Conservation (phyloP, 805 yeast genomes). For the Scheffersomyces ergatensis region DNA sequence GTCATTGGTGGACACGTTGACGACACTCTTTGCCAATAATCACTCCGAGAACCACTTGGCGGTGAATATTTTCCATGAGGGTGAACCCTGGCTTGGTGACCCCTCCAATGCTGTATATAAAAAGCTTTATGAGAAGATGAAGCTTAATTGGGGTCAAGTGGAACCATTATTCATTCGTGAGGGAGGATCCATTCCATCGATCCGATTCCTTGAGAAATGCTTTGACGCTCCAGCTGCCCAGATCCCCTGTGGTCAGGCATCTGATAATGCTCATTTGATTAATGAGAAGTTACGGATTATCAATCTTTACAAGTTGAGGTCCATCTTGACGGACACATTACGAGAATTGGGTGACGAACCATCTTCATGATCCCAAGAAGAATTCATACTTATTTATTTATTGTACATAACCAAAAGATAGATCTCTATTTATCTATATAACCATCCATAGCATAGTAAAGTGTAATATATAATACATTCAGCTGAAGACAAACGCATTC, state of each 20-base stretch:
- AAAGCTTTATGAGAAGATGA: conserved; percentile 60
- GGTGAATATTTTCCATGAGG: conserved; percentile 71
- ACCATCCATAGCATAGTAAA: not conserved
- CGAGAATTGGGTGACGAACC: conserved; percentile 29
- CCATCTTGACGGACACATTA: conserved; percentile 56
- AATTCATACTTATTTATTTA: too few species aligned
- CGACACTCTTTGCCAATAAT: conserved; percentile 44
- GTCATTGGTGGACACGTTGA: conserved; percentile 46
- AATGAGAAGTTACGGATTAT: conserved; percentile 81
- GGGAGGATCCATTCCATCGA: conserved; percentile 95
- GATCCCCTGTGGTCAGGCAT: conserved; percentile 92
- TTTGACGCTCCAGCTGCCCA: conserved; percentile 91
- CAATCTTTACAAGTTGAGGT: conserved; percentile 72
- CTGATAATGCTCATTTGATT: conserved; percentile 90
- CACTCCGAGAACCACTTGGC: conserved; percentile 60
- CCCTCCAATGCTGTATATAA: conserved; percentile 71
- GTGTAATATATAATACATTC: not conserved
- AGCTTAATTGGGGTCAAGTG: conserved; percentile 65
- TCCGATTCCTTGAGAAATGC: conserved; percentile 76
- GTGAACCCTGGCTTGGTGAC: conserved; percentile 96
- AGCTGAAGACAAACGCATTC: conserved; percentile 9
- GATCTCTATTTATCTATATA: not conserved
- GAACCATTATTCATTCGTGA: conserved; percentile 88
- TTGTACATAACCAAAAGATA: too few species aligned
- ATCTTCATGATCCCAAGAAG: too few species aligned